Evolutionary conservation across 148 eudicot species (phyloP), one percentile per base, ranked within the genome.

Genomic region (Nyssa sinensis): DNA sequence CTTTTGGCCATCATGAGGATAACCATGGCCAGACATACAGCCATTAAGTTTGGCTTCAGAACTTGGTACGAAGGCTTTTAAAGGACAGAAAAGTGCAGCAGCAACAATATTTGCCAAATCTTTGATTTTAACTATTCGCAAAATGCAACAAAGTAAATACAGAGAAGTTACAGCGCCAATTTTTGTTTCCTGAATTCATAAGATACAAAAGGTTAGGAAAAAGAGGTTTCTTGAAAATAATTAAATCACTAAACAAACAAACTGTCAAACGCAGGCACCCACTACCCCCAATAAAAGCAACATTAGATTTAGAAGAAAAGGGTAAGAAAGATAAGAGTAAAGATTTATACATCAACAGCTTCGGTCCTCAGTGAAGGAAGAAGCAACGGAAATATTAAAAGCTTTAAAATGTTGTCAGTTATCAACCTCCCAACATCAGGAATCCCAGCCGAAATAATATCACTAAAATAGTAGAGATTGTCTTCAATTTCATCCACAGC

Each of bases 361-460:
- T 75, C 88, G 64, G 47, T 77, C 75, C 85, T 82, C 80, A 95
- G 75, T 19, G 97, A 92, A 81, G 99, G 97, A 78, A 95, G 93
- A 81, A 95, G 85, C 87, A 90, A 67, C 11, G 99, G 99, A 90
- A 95, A 81, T 68, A 95, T 84, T 78, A 95, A 79, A 77, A 88
- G 83, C 85, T 72, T 85, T 89, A 95, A 80, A 70, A 88, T 82
- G 81, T 79, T 81, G 78, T 89, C 96, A 41, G 92, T 87, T 60
- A 95, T 91, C 80, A 93, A 81, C 81, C 73, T 88, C 83, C 88
- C 99, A 77, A 95, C 90, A 79, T 92, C 96, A 72, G 99, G 97
- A 78, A 95, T 93, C 71, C 99, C 99, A 29, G 99, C 99, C 47
- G 99, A 95, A 80, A 92, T 85, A 74, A 95, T 91, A 80, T 95